Conservation (phyloP, 306 rosid genomes). For the Canavalia gladiata region DNA sequence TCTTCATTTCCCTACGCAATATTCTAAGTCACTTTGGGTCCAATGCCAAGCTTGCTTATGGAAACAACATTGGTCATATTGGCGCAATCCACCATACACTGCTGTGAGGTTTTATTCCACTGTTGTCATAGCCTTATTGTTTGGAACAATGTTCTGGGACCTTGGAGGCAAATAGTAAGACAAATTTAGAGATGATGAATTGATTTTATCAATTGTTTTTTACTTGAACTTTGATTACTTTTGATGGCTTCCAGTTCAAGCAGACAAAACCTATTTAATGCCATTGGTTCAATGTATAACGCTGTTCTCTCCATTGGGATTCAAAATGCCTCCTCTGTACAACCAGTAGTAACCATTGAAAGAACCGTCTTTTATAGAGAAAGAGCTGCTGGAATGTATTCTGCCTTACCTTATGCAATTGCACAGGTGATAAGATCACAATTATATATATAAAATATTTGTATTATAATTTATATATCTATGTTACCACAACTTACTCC, state of each 20-base stretch:
- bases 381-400: constrained; percentile 91
- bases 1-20: constrained; percentile 64
- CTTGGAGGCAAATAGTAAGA: constrained; percentile 70
- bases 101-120: constrained; percentile 65
- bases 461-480: constrained; percentile 7
- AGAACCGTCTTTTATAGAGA: constrained; percentile 86
- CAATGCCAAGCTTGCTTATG: constrained; percentile 87
- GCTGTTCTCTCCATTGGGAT: constrained; percentile 74
- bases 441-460: not conserved
- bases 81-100: constrained; percentile 63
- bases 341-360: constrained; percentile 79
- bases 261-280: constrained; percentile 63
- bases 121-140: constrained; percentile 53
- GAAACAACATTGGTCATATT: constrained; percentile 76
- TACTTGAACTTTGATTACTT: constrained; percentile 24
- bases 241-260: constrained; percentile 54
- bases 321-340: constrained; percentile 71
- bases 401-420: constrained; percentile 76
- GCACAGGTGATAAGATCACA: constrained; percentile 61
- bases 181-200: not conserved
- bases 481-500: constrained; percentile 3
- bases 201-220: not conserved
- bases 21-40: constrained; percentile 64
- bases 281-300: constrained; percentile 78
- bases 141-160: constrained; percentile 71